Conservation (phyloP, 768 basidiomycete species). For the Harrya chromipes region DNA sequence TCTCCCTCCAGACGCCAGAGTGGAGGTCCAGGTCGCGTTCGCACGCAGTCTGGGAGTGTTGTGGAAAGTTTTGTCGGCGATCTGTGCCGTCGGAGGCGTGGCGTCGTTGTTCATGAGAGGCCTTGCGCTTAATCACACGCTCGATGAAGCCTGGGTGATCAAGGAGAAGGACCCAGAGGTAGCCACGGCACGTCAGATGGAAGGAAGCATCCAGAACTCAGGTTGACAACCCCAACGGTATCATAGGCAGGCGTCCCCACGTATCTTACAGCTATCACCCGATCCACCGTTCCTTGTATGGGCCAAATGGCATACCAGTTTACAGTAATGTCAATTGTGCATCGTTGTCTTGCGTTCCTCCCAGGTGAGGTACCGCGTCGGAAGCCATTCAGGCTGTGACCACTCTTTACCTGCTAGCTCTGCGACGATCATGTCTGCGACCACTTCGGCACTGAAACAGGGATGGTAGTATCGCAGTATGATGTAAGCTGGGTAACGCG, state of each 20-base stretch:
- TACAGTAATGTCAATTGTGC: neutral
- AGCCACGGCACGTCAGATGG: neutral
- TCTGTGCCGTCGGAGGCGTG: conserved; percentile 23
- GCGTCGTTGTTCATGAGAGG: conserved; percentile 19
- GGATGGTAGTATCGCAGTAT: neutral
- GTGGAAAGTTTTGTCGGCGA: conserved; percentile 44
- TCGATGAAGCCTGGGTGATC: conserved; percentile 11
- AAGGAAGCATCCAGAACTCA: neutral
- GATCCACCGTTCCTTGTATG: neutral
- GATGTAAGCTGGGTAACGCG: neutral
- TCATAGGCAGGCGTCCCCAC: neutral
- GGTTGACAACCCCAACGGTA: too few relatives aligned
- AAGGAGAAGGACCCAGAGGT: neutral
- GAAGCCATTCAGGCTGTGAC: conserved; percentile 61
- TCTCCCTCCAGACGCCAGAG: conserved; percentile 33
- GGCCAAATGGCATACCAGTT: too few relatives aligned
- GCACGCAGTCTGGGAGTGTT: conserved; percentile 35
- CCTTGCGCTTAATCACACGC: conserved; percentile 3
- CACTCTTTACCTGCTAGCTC: conserved; percentile 45
- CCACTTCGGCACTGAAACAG: conserved; percentile 52
- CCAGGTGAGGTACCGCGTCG: conserved; percentile 48
- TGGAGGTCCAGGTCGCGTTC: conserved; percentile 41
- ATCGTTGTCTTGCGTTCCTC: conserved; percentile 1
- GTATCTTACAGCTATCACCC: neutral
- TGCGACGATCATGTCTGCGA: conserved; percentile 56